A percentile compares a stretch with the other conserved stretches of the same genome.
phyloP scores from a whole-genome alignment of 768 basidiomycete species.

The Russula vinacea region DNA sequence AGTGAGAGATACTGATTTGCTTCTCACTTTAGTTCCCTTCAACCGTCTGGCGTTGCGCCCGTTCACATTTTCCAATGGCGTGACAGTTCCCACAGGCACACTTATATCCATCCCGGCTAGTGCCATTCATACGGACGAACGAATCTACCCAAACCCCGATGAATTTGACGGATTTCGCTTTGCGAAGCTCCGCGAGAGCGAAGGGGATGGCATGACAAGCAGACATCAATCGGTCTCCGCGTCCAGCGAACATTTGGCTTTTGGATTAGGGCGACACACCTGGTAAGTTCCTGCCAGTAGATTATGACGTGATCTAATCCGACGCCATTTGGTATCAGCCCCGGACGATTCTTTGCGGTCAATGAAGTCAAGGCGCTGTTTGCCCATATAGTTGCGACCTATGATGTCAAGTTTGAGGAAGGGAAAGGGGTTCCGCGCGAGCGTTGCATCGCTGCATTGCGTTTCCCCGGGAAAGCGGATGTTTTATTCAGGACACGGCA shows the following conservation, averaged over 20 bases:
- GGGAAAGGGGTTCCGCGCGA: neutral
- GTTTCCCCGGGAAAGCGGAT: neutral
- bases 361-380: neutral
- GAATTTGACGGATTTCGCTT: constrained; percentile 42
- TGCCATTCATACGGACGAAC: constrained; percentile 41
- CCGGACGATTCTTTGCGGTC: neutral
- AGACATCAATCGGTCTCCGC: no score
- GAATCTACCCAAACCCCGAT: constrained; percentile 42
- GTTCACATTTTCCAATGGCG: constrained; percentile 19
- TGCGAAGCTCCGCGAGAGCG: constrained; percentile 12
- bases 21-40: constrained; percentile 23
- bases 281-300: neutral
- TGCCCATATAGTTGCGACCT: neutral
- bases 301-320: no score
- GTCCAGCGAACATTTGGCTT: neutral
- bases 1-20: neutral
- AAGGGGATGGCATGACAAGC: constrained; percentile 12
- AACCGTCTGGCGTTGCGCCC: constrained; percentile 33
- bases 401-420: neutral
- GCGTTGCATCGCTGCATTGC: neutral
- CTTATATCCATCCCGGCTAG: constrained; percentile 36
- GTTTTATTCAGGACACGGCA: no score
- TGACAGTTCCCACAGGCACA: constrained; percentile 40
- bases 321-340: no score
- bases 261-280: neutral